Base-by-base conservation (phyloP, 2,329 filamentous ascomycete species). In the Mollisia scopiformis region DNA sequence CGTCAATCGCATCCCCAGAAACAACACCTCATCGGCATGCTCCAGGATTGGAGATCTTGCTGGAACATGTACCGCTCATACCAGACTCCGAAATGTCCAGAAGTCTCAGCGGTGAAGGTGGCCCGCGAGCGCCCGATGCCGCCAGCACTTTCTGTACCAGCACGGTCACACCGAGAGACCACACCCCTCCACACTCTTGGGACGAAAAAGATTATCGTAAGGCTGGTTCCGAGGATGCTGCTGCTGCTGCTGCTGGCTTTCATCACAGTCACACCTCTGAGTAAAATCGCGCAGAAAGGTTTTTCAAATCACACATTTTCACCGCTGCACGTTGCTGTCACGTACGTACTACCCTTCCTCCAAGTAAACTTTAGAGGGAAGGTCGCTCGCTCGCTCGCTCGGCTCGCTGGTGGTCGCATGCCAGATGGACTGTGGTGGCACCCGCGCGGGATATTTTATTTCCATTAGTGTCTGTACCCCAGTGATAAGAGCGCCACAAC, bases 401-500 rank as follows among this genome's bases (percentile, higher is more conserved):
- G n/a, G n/a, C n/a, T n/a, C n/a, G n/a, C n/a, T n/a, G n/a, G n/a
- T n/a, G n/a, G n/a, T n/a, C n/a, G n/a, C n/a, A n/a, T 43, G n/a
- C 39, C 39, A 19, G n/a, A 43, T 35, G 52, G 49, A 41, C 31
- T 58, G 52, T 50, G 59, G 47, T 28, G 3, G 31, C 37, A 35
- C 43, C 39, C 53, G 59, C 64, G 62, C 53, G 66, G 62, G 63
- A 67, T 66, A 67, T 66, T 46, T 25, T 43, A 21, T 43, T 19
- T 19, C 39, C n/a, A 43, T n/a, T 23, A 43, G n/a, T 43, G 11
- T 43, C 43, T 28, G 8, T 5, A 39, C 59, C 51, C 57, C 21
- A 30, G 57, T 59, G 62, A 64, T 65, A 62, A 61, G n/a, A n/a
- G 61, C 61, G 63, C 63, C 60, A 61, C 53, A 59, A 47, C 21